A percentile compares a stretch with the other conserved stretches of the same genome.
These are phyloP conservation scores for Setaria italica DNA, from an alignment of 202 grass and related monocot genomes.

Conservation along the genomic window DNA sequence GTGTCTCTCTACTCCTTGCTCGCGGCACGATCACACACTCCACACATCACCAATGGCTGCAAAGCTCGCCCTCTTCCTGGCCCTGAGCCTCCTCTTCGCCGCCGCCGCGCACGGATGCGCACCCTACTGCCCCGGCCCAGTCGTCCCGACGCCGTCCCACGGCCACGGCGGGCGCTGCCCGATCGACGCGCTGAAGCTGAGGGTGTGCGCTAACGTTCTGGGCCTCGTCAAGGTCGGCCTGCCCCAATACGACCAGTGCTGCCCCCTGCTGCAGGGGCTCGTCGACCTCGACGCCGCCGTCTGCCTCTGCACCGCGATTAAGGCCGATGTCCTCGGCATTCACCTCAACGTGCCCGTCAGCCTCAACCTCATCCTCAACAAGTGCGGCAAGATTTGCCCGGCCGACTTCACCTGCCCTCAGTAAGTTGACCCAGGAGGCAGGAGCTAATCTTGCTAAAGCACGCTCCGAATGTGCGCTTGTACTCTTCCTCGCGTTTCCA, in stretches of 20 bases:
- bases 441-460: too few species aligned
- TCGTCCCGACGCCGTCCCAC: background rate
- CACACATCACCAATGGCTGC: background rate
- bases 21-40: background rate
- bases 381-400: conserved; percentile 52
- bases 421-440: background rate
- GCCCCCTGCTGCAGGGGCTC: conserved; percentile 42
- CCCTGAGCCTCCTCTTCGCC: conserved; percentile 12
- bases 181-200: conserved; percentile 61
- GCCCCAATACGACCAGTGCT: conserved; percentile 45
- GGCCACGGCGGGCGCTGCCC: conserved; percentile 43
- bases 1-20: background rate
- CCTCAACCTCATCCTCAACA: conserved; percentile 62
- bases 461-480: too few species aligned
- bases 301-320: conserved; percentile 73
- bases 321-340: conserved; percentile 59
- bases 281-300: conserved; percentile 54
- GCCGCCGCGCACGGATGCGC: conserved; percentile 3
- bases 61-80: conserved; percentile 18
- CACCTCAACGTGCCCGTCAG: conserved; percentile 55
- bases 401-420: conserved; percentile 46
- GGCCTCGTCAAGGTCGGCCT: conserved; percentile 52
- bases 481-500: background rate
- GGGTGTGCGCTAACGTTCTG: conserved; percentile 60
- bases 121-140: background rate